Conservation (phyloP, 805 yeast species). For the Saccharomyces paradoxus region DNA sequence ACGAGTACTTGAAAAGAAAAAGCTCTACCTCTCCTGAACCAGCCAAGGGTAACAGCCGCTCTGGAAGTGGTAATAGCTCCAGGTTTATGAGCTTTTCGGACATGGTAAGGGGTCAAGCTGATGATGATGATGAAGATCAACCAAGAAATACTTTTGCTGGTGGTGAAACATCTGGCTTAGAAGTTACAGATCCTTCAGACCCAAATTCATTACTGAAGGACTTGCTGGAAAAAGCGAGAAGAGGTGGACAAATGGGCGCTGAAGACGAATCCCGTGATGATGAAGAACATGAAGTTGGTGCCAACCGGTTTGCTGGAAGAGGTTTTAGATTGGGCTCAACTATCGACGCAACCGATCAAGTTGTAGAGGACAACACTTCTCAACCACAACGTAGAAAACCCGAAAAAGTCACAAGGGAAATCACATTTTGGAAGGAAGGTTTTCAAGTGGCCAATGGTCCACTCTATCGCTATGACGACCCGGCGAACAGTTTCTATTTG, state of each 20-base stretch:
- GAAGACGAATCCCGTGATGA: conserved; percentile 20
- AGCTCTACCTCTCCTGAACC: background rate
- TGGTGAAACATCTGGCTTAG: conserved; percentile 67
- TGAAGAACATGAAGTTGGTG: conserved; percentile 26
- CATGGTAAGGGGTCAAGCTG: conserved; percentile 30
- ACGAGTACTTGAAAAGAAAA: background rate
- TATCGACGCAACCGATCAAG: conserved; percentile 27
- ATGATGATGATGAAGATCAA: conserved; percentile 44
- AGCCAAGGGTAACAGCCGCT: conserved; percentile 1
- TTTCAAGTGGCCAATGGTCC: conserved; percentile 91
- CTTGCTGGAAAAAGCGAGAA: conserved; percentile 59
- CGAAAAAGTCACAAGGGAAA: conserved; percentile 62
- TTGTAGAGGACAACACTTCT: conserved; percentile 32
- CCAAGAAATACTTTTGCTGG: conserved; percentile 57
- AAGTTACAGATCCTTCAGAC: conserved; percentile 64
- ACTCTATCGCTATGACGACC: conserved; percentile 82
- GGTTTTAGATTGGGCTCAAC: conserved; percentile 38
- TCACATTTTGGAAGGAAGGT: conserved; percentile 95
- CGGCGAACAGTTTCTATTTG: conserved; percentile 70
- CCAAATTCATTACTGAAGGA: conserved; percentile 43
- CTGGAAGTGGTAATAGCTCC: conserved; percentile 11
- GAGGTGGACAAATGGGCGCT: conserved; percentile 42
- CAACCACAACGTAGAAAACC: conserved; percentile 21
- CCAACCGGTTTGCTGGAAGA: conserved; percentile 33
- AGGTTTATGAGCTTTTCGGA: conserved; percentile 36